Percentiles rank a stretch among this genome's conserved stretches.
Evolutionary conservation across 108 stramenopile genomes (phyloP).

Genomic region (Fragilaria radians): DNA sequence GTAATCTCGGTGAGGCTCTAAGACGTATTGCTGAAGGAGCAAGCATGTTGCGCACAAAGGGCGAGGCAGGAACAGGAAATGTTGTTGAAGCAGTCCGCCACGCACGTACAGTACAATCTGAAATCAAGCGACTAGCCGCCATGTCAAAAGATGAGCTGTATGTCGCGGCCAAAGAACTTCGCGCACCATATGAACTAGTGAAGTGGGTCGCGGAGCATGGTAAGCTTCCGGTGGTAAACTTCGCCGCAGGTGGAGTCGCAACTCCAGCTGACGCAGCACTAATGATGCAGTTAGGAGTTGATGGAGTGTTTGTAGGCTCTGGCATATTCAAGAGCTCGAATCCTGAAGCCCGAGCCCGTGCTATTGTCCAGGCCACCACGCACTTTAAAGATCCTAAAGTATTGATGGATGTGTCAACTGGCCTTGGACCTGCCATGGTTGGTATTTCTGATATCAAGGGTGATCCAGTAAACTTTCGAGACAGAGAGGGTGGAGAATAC

Average conservation of each 20-base stretch:
- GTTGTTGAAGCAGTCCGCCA: constrained; percentile 98
- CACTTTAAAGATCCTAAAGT: constrained; percentile 98
- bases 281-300: constrained; percentile 99
- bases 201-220: constrained; percentile 88
- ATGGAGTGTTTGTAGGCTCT: constrained; percentile 98
- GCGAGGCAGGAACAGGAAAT: constrained; percentile 99
- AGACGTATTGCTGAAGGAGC: constrained; percentile 96
- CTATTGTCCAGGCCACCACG: constrained; percentile 95
- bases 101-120: constrained; percentile 84
- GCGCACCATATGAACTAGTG: constrained; percentile 90
- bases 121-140: constrained; percentile 73
- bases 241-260: constrained; percentile 98
- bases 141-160: constrained; percentile 97
- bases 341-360: constrained; percentile 90
- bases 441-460: constrained; percentile 95
- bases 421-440: constrained; percentile 97
- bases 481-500: constrained; percentile 92
- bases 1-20: constrained; percentile 97
- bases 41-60: constrained; percentile 99
- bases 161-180: constrained; percentile 94
- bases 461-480: constrained; percentile 96
- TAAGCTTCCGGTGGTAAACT: constrained; percentile 97
- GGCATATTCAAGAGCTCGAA: constrained; percentile 96
- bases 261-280: constrained; percentile 99
- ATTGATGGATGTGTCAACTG: constrained; percentile 90